Conservation (phyloP, 768 basidiomycete genomes). For the Collybia mongolica region DNA sequence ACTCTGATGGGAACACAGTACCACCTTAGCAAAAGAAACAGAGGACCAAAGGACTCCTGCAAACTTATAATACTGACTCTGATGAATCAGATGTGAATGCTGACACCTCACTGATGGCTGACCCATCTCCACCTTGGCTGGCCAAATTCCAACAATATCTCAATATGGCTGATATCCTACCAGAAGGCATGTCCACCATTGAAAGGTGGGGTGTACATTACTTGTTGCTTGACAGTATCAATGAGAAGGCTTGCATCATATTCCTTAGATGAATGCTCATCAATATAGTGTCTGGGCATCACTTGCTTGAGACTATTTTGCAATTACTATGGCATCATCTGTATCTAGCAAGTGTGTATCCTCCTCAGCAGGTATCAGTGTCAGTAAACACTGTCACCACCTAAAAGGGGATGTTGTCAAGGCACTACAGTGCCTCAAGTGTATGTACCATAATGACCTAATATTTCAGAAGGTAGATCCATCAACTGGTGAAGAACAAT, state of each 20-base stretch:
- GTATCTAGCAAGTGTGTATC: conserved; percentile 38
- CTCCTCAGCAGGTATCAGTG: conserved; percentile 37
- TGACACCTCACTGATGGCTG: neutral
- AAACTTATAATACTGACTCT: neutral
- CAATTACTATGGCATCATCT: conserved; percentile 36
- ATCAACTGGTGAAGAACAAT: neutral
- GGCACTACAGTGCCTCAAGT: conserved; percentile 26
- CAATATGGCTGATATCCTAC: neutral
- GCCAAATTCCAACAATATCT: neutral
- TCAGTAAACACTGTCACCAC: conserved; percentile 29
- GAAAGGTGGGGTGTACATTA: neutral
- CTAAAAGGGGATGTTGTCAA: conserved; percentile 33
- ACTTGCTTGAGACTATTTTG: conserved; percentile 34
- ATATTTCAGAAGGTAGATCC: neutral
- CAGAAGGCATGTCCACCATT: neutral
- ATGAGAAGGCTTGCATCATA: neutral
- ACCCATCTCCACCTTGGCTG: neutral
- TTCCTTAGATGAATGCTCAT: conserved; percentile 19
- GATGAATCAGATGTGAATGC: neutral
- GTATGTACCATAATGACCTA: conserved; percentile 8
- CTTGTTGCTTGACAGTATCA: neutral
- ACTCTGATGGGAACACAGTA: too few relatives aligned
- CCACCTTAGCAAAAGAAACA: too few relatives aligned
- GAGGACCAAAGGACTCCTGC: too few relatives aligned
- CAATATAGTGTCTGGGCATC: conserved; percentile 33